A percentile compares a stretch with the other conserved stretches of the same genome.
These are phyloP conservation scores for Chaetomium tenue DNA, from an alignment of 495 filamentous ascomycete genomes.

Conservation along the genomic window DNA sequence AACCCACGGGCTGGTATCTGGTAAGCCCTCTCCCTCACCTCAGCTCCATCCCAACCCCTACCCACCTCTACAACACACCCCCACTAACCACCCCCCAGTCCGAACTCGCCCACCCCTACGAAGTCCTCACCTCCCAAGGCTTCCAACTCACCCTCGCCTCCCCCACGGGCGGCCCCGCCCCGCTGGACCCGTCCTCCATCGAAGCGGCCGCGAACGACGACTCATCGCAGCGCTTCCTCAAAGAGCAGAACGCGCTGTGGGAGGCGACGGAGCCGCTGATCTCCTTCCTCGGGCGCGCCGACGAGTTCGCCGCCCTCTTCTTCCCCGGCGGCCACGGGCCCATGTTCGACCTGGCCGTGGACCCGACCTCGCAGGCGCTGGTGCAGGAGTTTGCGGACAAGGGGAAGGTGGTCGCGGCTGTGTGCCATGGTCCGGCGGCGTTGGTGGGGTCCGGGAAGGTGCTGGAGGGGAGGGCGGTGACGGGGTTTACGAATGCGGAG, in stretches of 20 bases:
- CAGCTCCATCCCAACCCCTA: neutral
- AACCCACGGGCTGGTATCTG: constrained; percentile 66
- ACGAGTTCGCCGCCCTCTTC: constrained; percentile 67
- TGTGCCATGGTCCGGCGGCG: constrained; percentile 68
- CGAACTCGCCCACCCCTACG: constrained; percentile 69
- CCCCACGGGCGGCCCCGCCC: constrained; percentile 64
- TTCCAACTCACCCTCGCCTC: constrained; percentile 61
- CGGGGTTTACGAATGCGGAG: constrained; percentile 68
- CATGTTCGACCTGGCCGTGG: constrained; percentile 65
- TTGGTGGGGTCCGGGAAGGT: constrained; percentile 57
- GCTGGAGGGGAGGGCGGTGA: constrained; percentile 57
- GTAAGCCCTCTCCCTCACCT: constrained; percentile 44
- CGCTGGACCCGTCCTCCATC: constrained; percentile 64
- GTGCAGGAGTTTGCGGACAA: constrained; percentile 60
- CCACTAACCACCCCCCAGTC: constrained; percentile 39
- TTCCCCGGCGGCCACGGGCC: constrained; percentile 79
- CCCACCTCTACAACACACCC: neutral
- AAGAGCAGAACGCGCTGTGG: constrained; percentile 55
- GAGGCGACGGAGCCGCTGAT: constrained; percentile 58
- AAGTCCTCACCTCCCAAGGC: constrained; percentile 53
- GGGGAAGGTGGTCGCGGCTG: constrained; percentile 62
- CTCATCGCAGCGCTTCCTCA: constrained; percentile 53
- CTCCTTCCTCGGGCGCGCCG: constrained; percentile 50
- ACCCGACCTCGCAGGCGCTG: constrained; percentile 52
- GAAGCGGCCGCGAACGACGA: constrained; percentile 58